Conservation (phyloP, 805 yeast species). For the Kuraishia capsulata region DNA sequence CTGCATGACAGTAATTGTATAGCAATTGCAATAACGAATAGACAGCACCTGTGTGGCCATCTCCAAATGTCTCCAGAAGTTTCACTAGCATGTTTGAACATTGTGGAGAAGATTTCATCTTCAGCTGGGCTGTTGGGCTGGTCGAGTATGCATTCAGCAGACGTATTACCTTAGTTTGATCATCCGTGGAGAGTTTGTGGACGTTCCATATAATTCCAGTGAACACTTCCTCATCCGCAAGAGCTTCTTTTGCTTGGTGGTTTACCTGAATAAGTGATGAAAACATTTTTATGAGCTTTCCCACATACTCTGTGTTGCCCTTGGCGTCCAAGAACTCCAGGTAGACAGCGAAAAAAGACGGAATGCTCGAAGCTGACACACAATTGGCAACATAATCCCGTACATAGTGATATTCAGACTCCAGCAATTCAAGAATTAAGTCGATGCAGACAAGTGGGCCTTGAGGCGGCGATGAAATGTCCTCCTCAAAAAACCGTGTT, state of each 20-base stretch:
- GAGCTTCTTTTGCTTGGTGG: background rate
- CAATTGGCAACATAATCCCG: conserved; percentile 33
- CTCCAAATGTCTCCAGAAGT: too few relatives aligned
- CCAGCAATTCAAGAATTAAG: conserved; percentile 23
- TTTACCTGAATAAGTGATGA: too few relatives aligned
- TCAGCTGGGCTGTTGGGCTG: too few relatives aligned
- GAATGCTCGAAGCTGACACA: conserved; percentile 27
- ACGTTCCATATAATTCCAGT: conserved; percentile 17
- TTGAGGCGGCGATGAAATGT: conserved; percentile 28
- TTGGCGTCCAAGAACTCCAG: conserved; percentile 14
- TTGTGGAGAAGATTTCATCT: too few relatives aligned
- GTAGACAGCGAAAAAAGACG: conserved; percentile 21
- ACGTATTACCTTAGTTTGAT: too few relatives aligned
- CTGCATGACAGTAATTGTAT: conserved; percentile 35
- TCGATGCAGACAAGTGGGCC: conserved; percentile 31
- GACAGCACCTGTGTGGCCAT: too few relatives aligned
- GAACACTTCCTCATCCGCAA: background rate
- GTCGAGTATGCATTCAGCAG: too few relatives aligned
- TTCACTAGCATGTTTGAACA: too few relatives aligned
- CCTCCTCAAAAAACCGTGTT: conserved; percentile 32
- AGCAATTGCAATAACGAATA: conserved; percentile 29
- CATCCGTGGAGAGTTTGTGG: conserved; percentile 28
- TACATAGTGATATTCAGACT: conserved; percentile 22
- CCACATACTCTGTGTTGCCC: background rate
- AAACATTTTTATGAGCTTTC: background rate